These are phyloP conservation scores for Moniliella sp. DNA, from an alignment of 1,284 basidiomycete species.

Conservation along the genomic window DNA sequence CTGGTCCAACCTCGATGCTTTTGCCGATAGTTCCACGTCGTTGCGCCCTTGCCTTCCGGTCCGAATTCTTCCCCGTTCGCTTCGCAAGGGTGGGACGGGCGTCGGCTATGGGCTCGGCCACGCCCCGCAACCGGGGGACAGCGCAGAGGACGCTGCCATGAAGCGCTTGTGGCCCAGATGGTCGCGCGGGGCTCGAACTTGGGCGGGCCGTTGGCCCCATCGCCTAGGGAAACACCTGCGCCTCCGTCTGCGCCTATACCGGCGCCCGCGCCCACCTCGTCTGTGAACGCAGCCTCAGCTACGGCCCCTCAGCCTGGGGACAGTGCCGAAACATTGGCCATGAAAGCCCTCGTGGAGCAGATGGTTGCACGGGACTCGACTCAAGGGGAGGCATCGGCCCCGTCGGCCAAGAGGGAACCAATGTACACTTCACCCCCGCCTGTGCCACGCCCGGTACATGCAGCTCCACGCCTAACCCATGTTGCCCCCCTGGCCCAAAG, in stretches of 20 bases:
- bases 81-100: not conserved
- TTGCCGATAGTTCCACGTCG: constrained; percentile 7
- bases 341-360: not conserved
- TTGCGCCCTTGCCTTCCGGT: not conserved
- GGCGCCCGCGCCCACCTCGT: too few relatives aligned
- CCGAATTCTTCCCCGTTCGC: not conserved
- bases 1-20: constrained; percentile 16
- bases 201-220: too few relatives aligned
- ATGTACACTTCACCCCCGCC: not conserved
- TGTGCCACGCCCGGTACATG: not conserved
- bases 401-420: not conserved
- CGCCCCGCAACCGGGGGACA: not conserved
- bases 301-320: not conserved
- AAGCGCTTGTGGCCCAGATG: not conserved
- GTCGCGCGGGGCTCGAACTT: too few relatives aligned
- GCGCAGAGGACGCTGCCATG: not conserved
- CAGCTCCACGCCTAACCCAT: constrained; percentile 43
- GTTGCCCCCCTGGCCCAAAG: constrained; percentile 45
- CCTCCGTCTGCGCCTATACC: constrained; percentile 8
- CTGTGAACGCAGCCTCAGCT: not conserved
- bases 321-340: too few relatives aligned
- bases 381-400: not conserved
- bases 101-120: not conserved
- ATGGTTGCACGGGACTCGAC: not conserved
- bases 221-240: too few relatives aligned